A percentile compares a stretch with the other conserved stretches of the same genome.
Conservation (phyloP, 2,329 filamentous ascomycete species). For the Metarhizium brunneum region DNA sequence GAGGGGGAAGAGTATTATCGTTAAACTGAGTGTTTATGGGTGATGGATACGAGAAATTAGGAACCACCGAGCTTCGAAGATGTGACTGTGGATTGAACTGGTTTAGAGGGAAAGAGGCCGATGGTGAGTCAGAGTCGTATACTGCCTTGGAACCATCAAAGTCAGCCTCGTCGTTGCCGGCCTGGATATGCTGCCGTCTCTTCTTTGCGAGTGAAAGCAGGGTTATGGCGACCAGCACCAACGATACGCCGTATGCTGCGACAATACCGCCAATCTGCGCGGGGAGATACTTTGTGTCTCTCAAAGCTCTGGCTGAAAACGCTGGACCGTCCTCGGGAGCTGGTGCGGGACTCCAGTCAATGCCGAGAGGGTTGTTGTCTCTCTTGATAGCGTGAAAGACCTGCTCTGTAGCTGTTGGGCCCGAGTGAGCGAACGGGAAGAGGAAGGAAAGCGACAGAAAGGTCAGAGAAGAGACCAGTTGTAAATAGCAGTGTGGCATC, state of each 20-base stretch:
- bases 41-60: conserved; percentile 43
- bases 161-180: conserved; percentile 43
- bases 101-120: neutral
- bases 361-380: conserved; percentile 29
- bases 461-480: conserved; percentile 12
- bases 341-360: conserved; percentile 38
- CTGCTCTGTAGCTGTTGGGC: conserved; percentile 3
- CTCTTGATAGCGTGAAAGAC: conserved; percentile 10
- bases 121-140: conserved; percentile 13
- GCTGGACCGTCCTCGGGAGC: conserved; percentile 51
- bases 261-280: conserved; percentile 77
- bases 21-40: conserved; percentile 27
- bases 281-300: conserved; percentile 59
- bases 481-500: conserved; percentile 29
- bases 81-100: neutral
- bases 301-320: conserved; percentile 46
- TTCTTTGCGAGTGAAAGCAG: conserved; percentile 52
- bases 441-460: conserved; percentile 18
- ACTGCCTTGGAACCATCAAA: conserved; percentile 22
- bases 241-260: conserved; percentile 70
- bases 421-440: conserved; percentile 18
- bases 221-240: conserved; percentile 62
- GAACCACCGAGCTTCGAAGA: conserved; percentile 12
- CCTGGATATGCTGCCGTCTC: conserved; percentile 41
- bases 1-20: conserved; percentile 2